These are phyloP conservation scores for Pulveroboletus sp. DNA, from an alignment of 768 basidiomycete species.

Conservation along the genomic window DNA sequence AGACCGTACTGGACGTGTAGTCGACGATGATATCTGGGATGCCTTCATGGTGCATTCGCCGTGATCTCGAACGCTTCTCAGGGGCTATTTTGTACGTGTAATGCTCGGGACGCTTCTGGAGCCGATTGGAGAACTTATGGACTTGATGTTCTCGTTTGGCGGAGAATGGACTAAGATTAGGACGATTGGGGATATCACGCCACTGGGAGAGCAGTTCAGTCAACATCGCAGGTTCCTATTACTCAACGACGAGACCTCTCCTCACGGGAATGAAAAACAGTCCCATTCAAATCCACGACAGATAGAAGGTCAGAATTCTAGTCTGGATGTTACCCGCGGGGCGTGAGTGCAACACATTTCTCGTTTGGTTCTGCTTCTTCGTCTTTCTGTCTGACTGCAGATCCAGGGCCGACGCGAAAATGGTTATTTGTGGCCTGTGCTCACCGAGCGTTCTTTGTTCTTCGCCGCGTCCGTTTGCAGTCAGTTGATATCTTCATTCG, in stretches of 20 bases:
- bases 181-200: not conserved
- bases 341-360: not conserved
- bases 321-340: not conserved
- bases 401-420: not conserved
- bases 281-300: too few species aligned
- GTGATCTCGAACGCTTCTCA: not conserved
- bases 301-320: not conserved
- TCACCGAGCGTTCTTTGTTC: not conserved
- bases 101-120: not conserved
- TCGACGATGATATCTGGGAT: not conserved
- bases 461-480: not conserved
- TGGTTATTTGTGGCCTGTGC: not conserved
- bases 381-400: not conserved
- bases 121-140: not conserved
- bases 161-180: not conserved
- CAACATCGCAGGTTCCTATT: not conserved
- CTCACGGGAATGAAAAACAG: conserved; percentile 14
- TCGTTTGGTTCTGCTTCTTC: too few species aligned
- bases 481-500: conserved; percentile 1
- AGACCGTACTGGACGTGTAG: not conserved
- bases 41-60: not conserved
- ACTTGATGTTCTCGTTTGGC: not conserved
- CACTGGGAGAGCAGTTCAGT: not conserved
- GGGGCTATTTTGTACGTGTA: conserved; percentile 11
- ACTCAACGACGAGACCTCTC: not conserved